Conservation (phyloP, 2,329 filamentous ascomycete species). For the Penicillium expansum region DNA sequence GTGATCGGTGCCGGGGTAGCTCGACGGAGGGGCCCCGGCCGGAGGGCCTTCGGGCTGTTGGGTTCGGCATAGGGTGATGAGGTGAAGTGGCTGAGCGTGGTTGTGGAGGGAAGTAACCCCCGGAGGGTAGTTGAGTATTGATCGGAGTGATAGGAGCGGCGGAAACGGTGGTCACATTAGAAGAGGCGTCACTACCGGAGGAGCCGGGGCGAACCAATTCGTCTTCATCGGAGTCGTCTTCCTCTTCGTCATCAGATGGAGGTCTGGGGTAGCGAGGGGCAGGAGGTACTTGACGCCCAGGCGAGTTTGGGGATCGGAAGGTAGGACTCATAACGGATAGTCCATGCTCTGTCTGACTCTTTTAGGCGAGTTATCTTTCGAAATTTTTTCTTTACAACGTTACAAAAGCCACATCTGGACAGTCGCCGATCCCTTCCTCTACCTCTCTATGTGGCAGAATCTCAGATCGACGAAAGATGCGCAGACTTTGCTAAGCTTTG, state of each 20-base stretch:
- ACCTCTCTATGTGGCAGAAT: slow-evolving; percentile 6
- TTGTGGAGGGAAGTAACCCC: slow-evolving; percentile 24
- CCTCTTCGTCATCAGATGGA: slow-evolving; percentile 22
- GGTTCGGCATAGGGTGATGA: slow-evolving; percentile 40
- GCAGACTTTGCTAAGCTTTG: slow-evolving; percentile 2
- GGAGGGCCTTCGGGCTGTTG: slow-evolving; percentile 39
- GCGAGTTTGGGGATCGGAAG: slow-evolving; percentile 16
- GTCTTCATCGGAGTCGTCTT: slow-evolving; percentile 31
- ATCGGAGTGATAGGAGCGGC: slow-evolving; percentile 41
- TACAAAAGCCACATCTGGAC: slow-evolving; percentile 7
- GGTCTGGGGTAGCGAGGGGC: slow-evolving; percentile 16
- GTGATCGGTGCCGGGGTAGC: slow-evolving; percentile 42
- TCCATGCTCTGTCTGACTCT: slow-evolving; percentile 13
- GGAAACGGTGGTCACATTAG: slow-evolving; percentile 45
- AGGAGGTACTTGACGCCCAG: slow-evolving; percentile 20
- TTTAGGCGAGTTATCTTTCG: neutral
- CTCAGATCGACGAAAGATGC: slow-evolving; percentile 3
- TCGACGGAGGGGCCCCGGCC: slow-evolving; percentile 38
- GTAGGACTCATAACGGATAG: slow-evolving; percentile 20
- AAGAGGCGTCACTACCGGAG: slow-evolving; percentile 50
- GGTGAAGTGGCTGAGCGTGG: slow-evolving; percentile 32
- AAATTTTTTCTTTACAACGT: neutral
- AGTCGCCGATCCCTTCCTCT: slow-evolving; percentile 12
- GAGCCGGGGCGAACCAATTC: slow-evolving; percentile 40
- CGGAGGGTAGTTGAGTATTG: slow-evolving; percentile 24